Percentiles rank a stretch among this genome's conserved stretches.
phyloP scores from a whole-genome alignment of 163 green algal species.

The Coccomyxa subellipsoidea region DNA sequence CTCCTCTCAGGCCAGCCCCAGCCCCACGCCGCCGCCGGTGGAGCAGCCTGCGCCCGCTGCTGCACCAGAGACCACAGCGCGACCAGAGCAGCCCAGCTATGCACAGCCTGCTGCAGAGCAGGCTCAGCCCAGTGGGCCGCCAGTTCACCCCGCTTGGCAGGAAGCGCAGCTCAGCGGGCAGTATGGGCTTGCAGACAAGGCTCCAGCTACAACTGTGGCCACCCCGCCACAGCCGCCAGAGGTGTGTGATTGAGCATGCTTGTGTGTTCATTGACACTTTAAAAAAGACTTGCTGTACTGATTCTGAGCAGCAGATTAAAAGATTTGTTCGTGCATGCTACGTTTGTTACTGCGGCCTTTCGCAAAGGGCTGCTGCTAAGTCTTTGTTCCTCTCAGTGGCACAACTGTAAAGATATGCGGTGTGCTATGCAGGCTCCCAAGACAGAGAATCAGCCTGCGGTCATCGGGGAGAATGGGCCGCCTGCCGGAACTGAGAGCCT shows the following conservation, averaged over 20 bases:
- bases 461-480: neutral
- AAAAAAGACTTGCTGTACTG: too few relatives aligned
- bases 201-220: neutral
- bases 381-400: too few relatives aligned
- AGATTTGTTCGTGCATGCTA: too few relatives aligned
- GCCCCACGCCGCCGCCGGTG: neutral
- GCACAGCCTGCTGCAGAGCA: too few relatives aligned
- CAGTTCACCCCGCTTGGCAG: neutral
- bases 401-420: neutral
- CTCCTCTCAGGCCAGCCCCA: neutral
- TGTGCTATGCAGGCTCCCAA: neutral
- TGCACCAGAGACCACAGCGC: too few relatives aligned
- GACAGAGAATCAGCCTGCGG: neutral
- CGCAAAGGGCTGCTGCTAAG: too few relatives aligned
- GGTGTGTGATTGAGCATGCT: too few relatives aligned
- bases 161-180: neutral
- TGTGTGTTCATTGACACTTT: too few relatives aligned
- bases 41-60: neutral
- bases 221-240: neutral
- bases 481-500: neutral
- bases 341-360: too few relatives aligned
- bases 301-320: too few relatives aligned
- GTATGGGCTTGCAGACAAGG: neutral
- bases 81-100: too few relatives aligned
- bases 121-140: neutral